phyloP scores from a whole-genome alignment of 495 filamentous ascomycete species.

The Amniculicola lignicola region DNA sequence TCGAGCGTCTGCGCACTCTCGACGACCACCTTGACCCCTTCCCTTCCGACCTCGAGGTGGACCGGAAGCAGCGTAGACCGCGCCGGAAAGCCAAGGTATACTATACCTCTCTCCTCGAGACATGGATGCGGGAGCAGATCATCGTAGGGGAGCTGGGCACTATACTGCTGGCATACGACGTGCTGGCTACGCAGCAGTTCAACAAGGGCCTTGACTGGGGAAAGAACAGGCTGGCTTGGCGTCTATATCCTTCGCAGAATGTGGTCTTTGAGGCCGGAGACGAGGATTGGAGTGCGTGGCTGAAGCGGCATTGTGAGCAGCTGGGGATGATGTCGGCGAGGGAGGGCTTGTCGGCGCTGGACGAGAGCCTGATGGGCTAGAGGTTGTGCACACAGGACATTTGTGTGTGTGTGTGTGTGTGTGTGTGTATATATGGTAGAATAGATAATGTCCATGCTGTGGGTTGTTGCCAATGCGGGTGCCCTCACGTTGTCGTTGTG shows the following conservation, averaged over 20 bases:
- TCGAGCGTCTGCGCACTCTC: not conserved
- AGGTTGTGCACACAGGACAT: too few relatives aligned
- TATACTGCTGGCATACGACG: not conserved
- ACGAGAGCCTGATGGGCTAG: too few relatives aligned
- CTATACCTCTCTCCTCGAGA: not conserved
- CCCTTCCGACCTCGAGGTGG: not conserved
- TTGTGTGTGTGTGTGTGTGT: too few relatives aligned
- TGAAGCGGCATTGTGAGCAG: not conserved
- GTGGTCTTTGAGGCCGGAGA: constrained; percentile 49
- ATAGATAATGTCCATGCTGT: too few relatives aligned
- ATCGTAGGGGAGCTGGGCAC: not conserved
- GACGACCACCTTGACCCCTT: not conserved
- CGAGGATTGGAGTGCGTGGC: constrained; percentile 50
- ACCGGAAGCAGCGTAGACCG: constrained; percentile 5
- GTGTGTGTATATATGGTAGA: too few relatives aligned
- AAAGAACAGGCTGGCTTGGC: constrained; percentile 28
- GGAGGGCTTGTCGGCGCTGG: not conserved
- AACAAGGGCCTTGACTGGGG: constrained; percentile 17
- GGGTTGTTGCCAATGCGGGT: too few relatives aligned
- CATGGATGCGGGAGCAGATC: too few relatives aligned
- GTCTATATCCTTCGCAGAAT: constrained; percentile 51
- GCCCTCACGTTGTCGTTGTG: too few relatives aligned
- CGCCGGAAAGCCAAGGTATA: not conserved
- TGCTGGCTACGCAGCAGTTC: not conserved
- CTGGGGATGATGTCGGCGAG: not conserved